Evolutionary conservation across 257 asterid genomes (phyloP), one percentile per base, ranked within the genome.

Genomic region (Catharanthus roseus): DNA sequence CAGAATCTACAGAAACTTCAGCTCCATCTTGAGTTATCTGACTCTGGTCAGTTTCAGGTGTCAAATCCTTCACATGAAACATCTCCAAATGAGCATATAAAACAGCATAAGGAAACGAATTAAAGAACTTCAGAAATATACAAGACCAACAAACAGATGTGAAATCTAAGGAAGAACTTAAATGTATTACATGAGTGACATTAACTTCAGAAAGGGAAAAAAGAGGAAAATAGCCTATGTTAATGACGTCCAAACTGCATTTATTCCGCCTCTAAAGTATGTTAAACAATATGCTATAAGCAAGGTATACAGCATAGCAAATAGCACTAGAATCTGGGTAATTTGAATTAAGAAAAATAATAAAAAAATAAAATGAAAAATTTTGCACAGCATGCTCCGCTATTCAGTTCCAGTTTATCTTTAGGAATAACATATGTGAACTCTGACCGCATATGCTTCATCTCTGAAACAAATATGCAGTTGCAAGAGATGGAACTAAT

Each of bases 21-120:
- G 90, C 72, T 71, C 67, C 79, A 50, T 95, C 96, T 78, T 71
- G 86, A 23, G 85, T 45, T 45, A 71, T 76, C 69, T 81, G 88
- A 69, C 79, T 85, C 77, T 84, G 89, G 74, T 89, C 96, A 41
- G 90, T 72, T 78, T 89, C 97, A 70, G 85, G 67, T 78, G 84
- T 77, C 76, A 53, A 75, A 79, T 88, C 97, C 99, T 95, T 84
- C 61, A 31, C 76, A 78, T 67, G 69, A 54, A 67, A 69, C 70
- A 69, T 58, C 69, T 41, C 66, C 69, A 58, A 45, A 75, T 83
- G 67, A 82, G 36, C 10, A 28, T 73, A 75, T 16, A 51, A 38
- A 55, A 16, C 36, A 29, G 38, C 47, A 58, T 28, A 33, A 41
- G 44, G 58, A 75, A 31, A 67, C 21, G 57, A 41, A 57, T 34